Evolutionary conservation across 2,329 filamentous ascomycete species (phyloP).

Genomic region (Rosellinia necatrix): DNA sequence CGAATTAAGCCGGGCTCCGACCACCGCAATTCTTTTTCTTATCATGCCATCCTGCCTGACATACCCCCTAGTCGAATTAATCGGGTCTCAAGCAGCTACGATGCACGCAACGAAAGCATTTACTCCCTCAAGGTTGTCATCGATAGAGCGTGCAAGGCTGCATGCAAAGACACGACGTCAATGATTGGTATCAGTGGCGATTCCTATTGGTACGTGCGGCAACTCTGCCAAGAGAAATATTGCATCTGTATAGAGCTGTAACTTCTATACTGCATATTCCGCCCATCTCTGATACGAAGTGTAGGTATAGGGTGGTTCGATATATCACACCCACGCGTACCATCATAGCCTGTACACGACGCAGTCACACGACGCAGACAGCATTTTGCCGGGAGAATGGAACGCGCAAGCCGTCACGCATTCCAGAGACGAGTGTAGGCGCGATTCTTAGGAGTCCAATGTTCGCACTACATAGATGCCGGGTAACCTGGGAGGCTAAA

Average conservation of each 20-base stretch:
- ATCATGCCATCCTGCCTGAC: no score
- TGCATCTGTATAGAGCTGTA: background rate
- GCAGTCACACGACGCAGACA: background rate
- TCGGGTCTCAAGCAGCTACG: no score
- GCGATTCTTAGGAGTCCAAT: background rate
- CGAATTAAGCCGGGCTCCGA: background rate
- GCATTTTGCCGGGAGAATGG: background rate
- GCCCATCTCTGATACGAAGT: background rate
- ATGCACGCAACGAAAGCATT: no score
- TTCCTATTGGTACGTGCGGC: background rate
- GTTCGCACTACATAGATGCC: slow-evolving; percentile 2
- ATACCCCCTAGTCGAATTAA: no score
- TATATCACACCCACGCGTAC: background rate
- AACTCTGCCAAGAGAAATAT: background rate
- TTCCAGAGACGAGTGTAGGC: background rate
- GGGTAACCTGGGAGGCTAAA: background rate
- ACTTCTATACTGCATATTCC: background rate
- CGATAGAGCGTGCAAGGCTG: no score
- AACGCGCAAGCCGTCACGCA: background rate
- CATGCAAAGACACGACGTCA: no score
- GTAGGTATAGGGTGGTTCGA: background rate
- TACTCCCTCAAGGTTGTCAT: no score
- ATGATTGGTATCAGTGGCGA: background rate
- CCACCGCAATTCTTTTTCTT: no score
- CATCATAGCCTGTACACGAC: background rate